phyloP scores from a whole-genome alignment of 176 grass and related monocot species.

The Phoenix roebelenii region DNA sequence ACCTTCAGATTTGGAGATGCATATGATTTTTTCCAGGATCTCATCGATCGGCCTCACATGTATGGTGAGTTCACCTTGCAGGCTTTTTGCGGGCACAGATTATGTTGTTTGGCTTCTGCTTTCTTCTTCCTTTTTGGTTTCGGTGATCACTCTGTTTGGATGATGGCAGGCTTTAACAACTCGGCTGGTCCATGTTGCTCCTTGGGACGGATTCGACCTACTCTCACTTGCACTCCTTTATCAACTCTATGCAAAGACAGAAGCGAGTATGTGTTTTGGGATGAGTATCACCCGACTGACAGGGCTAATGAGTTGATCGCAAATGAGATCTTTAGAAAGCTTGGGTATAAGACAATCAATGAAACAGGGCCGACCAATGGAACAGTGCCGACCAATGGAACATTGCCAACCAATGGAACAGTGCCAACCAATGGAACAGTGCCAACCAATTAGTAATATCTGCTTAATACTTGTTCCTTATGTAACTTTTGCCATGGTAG shows the following conservation, averaged over 20 bases:
- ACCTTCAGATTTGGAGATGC: constrained; percentile 73
- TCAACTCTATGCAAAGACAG: constrained; percentile 78
- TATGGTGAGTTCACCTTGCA: constrained; percentile 17
- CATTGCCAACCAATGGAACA: no score
- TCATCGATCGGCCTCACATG: constrained; percentile 53
- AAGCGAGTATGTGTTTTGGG: constrained; percentile 89
- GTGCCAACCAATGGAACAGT: constrained; percentile 25
- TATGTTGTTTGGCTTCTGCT: not conserved
- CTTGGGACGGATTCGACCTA: constrained; percentile 52
- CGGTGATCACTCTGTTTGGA: not conserved
- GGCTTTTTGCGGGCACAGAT: no score
- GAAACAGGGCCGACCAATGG: constrained; percentile 2
- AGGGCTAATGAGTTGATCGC: constrained; percentile 88
- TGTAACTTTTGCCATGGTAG: no score
- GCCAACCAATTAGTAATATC: no score
- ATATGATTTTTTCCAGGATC: constrained; percentile 76
- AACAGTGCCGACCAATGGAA: no score
- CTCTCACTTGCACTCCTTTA: constrained; percentile 78
- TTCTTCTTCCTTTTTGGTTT: not conserved
- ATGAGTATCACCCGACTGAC: constrained; percentile 96
- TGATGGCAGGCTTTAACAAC: constrained; percentile 64
- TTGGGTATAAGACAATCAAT: constrained; percentile 53
- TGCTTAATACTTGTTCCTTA: no score
- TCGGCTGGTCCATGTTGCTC: constrained; percentile 69
- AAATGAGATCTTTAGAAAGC: constrained; percentile 55